A percentile compares a stretch with the other conserved stretches of the same genome.
phyloP scores from a whole-genome alignment of 164 flowering plant species.

The Annona squamosa region DNA sequence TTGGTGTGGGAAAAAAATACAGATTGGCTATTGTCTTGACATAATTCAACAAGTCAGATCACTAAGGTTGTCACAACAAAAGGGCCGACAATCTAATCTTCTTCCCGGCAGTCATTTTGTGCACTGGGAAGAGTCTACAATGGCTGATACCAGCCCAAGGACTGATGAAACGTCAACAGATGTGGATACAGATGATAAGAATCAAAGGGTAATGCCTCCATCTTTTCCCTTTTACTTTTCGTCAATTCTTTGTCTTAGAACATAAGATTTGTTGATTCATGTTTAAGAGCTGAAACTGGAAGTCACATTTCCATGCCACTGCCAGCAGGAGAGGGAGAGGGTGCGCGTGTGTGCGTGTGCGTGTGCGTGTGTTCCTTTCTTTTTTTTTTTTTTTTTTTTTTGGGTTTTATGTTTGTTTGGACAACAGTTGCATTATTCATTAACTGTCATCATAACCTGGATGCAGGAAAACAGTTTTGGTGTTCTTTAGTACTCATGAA shows the following conservation, averaged over 20 bases:
- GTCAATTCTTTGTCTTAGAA: neutral
- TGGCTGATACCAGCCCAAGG: constrained; percentile 92
- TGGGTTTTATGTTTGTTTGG: no score
- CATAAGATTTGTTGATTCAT: neutral
- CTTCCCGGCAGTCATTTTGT: constrained; percentile 35
- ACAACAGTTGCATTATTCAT: no score
- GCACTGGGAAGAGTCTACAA: constrained; percentile 42
- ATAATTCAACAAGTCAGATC: constrained; percentile 22
- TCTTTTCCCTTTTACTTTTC: neutral
- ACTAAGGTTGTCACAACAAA: constrained; percentile 24
- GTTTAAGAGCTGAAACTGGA: no score
- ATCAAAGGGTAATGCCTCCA: constrained; percentile 37
- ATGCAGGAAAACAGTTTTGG: no score
- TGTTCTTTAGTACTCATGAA: no score
- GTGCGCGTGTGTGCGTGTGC: no score
- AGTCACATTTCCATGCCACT: no score
- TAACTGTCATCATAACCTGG: no score
- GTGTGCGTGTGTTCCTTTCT: no score
- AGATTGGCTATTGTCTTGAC: constrained; percentile 22
- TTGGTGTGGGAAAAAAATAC: neutral
- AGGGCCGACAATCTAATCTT: constrained; percentile 28
- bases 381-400: no score
- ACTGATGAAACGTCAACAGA: constrained; percentile 88
- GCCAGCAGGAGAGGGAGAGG: no score
- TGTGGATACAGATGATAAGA: constrained; percentile 68